Evolutionary conservation across 176 grass and related monocot species (phyloP).

Genomic region (Areca catechu): DNA sequence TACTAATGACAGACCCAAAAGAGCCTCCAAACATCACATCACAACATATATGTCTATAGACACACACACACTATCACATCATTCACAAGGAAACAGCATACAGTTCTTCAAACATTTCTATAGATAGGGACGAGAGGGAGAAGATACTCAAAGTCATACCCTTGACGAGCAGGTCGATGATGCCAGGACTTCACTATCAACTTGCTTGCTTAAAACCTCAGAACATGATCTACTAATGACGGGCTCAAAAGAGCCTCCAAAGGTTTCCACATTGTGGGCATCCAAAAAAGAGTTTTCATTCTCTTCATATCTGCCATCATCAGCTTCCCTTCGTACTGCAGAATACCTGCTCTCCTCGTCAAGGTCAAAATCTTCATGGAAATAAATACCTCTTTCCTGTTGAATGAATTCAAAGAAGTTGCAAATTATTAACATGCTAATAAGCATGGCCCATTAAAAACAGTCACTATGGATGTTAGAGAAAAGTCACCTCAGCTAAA

Average conservation of each 20-base stretch:
- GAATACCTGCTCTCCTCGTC: slow-evolving; percentile 97
- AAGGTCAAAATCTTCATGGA: slow-evolving; percentile 62
- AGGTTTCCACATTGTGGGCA: slow-evolving; percentile 4
- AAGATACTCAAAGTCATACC: slow-evolving; percentile 12
- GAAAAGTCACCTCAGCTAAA: slow-evolving; percentile 77
- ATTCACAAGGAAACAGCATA: neutral
- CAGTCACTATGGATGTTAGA: neutral
- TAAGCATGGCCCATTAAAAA: too few relatives aligned
- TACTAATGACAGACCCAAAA: too few relatives aligned
- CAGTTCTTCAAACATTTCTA: neutral
- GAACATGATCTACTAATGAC: slow-evolving; percentile 8
- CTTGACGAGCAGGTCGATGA: slow-evolving; percentile 8
- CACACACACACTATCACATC: too few relatives aligned
- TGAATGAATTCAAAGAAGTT: slow-evolving; percentile 1
- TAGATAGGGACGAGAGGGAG: slow-evolving; percentile 1
- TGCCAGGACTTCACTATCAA: slow-evolving; percentile 21
- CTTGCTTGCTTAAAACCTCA: slow-evolving; percentile 19
- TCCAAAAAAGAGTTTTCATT: slow-evolving; percentile 18
- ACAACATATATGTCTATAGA: too few relatives aligned
- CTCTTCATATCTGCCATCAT: slow-evolving; percentile 26
- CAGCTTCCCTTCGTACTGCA: slow-evolving; percentile 58
- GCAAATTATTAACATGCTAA: too few relatives aligned
- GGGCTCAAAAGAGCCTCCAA: slow-evolving; percentile 4
- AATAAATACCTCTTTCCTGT: slow-evolving; percentile 80
- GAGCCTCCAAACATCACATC: too few relatives aligned